Evolutionary conservation across 176 grass and related monocot genomes (phyloP).

Genomic region (Triticum turgidum): DNA sequence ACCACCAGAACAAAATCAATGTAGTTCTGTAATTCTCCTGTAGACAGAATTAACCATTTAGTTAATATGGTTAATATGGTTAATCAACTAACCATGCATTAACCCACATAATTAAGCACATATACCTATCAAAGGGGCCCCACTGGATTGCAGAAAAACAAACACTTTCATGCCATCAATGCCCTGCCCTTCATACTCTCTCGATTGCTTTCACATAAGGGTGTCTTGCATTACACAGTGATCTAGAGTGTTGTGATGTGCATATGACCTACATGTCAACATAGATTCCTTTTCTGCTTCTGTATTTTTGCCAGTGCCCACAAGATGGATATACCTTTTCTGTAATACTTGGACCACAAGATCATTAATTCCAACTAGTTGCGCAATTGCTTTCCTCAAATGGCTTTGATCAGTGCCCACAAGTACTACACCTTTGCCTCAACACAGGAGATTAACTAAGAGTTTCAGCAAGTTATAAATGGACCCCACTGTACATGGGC

Average conservation of each 20-base stretch:
- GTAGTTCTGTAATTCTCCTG: not conserved
- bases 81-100: not conserved
- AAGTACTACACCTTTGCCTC: not conserved
- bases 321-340: not conserved
- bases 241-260: not conserved
- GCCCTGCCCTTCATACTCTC: not conserved
- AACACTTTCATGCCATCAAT: conserved; percentile 18
- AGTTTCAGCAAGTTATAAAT: not conserved
- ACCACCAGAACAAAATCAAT: not conserved
- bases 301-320: not conserved
- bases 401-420: not conserved
- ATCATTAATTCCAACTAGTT: conserved; percentile 22
- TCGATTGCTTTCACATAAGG: not conserved
- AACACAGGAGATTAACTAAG: not conserved
- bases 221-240: conserved; percentile 27
- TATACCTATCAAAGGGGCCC: not conserved
- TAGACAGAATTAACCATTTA: not conserved
- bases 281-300: conserved; percentile 4
- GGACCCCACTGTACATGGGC: not conserved
- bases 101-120: not conserved
- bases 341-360: not conserved
- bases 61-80: not conserved
- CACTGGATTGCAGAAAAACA: not conserved
- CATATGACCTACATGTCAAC: not conserved
- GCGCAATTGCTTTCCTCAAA: conserved; percentile 5